Base-by-base conservation (phyloP, 2,329 filamentous ascomycete genomes). In the Penicillium italicum region DNA sequence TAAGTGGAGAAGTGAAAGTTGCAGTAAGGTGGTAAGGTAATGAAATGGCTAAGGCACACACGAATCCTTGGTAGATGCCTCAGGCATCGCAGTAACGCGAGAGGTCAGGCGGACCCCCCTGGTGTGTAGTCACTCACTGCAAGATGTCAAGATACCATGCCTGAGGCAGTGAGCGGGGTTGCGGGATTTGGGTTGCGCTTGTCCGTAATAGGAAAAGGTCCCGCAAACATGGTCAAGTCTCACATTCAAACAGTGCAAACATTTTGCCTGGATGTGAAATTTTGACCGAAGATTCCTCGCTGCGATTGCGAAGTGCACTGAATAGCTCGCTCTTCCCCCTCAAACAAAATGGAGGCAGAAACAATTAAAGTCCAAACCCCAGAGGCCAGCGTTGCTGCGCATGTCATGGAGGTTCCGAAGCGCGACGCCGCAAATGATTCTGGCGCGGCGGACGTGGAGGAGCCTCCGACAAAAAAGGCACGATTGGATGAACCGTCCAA, bases 391-490 rank as follows among this genome's bases (percentile, higher is more conserved):
- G 53, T 33, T 47, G 20, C 45, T 44, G 28, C 40, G 10, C 41
- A 42, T 26, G 63, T 64, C 28, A 33, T 54, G 18, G 62, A 61
- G 38, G 50, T 55, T 48, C 50, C 63, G 31, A 66, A 63, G 53
- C 63, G 65, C 24, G 60, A 64, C 20, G 50, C 53, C 18, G 41
- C 49, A 38, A 67, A 62, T 57, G 63, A 68, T 57, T 57, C 59
- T 22, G 38, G 45, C 16, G 57, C 67, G 12, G 7, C 36, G 14
- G 30, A 24, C 14, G 26, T 24, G 33, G 71, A 73, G 50, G 76
- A 74, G 62, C 79, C 80, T 56, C 78, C 82, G 37, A 72, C 80
- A 49, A 89, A 89, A 75, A 81, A 83, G 66, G 76, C 81, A 62
- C 88, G 82, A 72, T 69, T 83, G 49, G 78, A 82, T 7, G 69